Evolutionary conservation across 768 basidiomycete genomes (phyloP).

Genomic region (Tulasnella sp.): DNA sequence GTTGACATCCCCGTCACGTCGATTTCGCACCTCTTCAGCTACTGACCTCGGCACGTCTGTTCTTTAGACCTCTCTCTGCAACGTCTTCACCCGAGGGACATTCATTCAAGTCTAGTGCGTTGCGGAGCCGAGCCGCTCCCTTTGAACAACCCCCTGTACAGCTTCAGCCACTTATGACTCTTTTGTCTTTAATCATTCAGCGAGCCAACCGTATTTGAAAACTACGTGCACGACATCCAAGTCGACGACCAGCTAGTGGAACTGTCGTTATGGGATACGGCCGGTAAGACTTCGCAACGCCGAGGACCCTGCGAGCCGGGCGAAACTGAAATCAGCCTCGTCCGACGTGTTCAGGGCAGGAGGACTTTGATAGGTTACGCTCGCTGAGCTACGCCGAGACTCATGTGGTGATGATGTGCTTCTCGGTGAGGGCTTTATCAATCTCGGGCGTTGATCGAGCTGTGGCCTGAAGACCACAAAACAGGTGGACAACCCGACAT

Average conservation of each 20-base stretch:
- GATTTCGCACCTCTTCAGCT: slow-evolving; percentile 30
- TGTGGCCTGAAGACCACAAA: background rate
- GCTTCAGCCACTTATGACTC: slow-evolving; percentile 12
- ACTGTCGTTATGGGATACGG: slow-evolving; percentile 95
- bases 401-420: slow-evolving; percentile 93
- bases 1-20: slow-evolving; percentile 33
- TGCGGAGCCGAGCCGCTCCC: background rate
- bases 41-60: slow-evolving; percentile 41
- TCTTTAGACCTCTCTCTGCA: slow-evolving; percentile 72
- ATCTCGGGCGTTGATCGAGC: background rate
- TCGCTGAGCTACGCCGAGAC: slow-evolving; percentile 97
- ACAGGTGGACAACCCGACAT: slow-evolving; percentile 90
- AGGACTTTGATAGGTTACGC: slow-evolving; percentile 90
- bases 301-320: background rate
- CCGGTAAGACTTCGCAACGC: slow-evolving; percentile 53
- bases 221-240: slow-evolving; percentile 86
- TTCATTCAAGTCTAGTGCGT: slow-evolving; percentile 92
- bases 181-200: slow-evolving; percentile 40
- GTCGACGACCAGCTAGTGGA: slow-evolving; percentile 87
- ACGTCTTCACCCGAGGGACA: slow-evolving; percentile 86
- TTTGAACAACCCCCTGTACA: slow-evolving; percentile 1
- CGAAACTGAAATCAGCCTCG: slow-evolving; percentile 31
- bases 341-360: slow-evolving; percentile 64
- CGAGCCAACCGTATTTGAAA: slow-evolving; percentile 95
- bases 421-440: slow-evolving; percentile 59